Conservation (phyloP, 495 filamentous ascomycete species). For the Bathelium albidoporum region DNA sequence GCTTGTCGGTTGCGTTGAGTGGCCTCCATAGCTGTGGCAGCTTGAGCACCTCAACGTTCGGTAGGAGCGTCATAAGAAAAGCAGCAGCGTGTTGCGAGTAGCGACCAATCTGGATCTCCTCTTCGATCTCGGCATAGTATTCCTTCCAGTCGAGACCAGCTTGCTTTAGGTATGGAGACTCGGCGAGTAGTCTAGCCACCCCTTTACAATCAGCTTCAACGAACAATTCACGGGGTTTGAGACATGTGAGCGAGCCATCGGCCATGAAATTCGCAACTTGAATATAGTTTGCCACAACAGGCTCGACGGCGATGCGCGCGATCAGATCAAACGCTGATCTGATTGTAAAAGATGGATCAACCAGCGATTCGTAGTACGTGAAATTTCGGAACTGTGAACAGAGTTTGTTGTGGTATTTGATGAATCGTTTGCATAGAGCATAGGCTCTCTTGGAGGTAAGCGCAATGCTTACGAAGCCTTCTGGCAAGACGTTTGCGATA, state of each 20-base stretch:
- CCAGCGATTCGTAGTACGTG: constrained; percentile 26
- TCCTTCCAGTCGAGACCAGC: constrained; percentile 33
- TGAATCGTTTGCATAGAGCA: constrained; percentile 23
- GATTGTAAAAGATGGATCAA: constrained; percentile 12
- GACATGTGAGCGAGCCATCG: constrained; percentile 22
- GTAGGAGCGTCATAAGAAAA: constrained; percentile 33
- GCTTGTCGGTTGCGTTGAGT: constrained; percentile 20
- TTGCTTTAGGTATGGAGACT: constrained; percentile 25
- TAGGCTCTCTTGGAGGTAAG: constrained; percentile 30
- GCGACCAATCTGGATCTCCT: constrained; percentile 21
- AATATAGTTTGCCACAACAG: constrained; percentile 31
- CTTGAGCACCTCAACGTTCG: constrained; percentile 26
- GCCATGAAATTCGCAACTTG: constrained; percentile 22
- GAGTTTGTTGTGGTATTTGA: constrained; percentile 28
- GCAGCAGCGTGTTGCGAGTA: constrained; percentile 31
- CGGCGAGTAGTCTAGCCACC: constrained; percentile 25
- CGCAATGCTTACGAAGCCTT: constrained; percentile 34
- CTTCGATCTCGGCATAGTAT: constrained; percentile 25
- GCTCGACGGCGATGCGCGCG: constrained; percentile 28
- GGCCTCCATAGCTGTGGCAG: constrained; percentile 23
- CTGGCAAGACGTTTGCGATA: constrained; percentile 27
- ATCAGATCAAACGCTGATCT: constrained; percentile 25
- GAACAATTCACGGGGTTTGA: constrained; percentile 10
- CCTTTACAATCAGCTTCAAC: constrained; percentile 21
- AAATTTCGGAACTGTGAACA: constrained; percentile 28